phyloP scores from a whole-genome alignment of 352 stramenopile genomes.

The Globisporangium canariense region DNA sequence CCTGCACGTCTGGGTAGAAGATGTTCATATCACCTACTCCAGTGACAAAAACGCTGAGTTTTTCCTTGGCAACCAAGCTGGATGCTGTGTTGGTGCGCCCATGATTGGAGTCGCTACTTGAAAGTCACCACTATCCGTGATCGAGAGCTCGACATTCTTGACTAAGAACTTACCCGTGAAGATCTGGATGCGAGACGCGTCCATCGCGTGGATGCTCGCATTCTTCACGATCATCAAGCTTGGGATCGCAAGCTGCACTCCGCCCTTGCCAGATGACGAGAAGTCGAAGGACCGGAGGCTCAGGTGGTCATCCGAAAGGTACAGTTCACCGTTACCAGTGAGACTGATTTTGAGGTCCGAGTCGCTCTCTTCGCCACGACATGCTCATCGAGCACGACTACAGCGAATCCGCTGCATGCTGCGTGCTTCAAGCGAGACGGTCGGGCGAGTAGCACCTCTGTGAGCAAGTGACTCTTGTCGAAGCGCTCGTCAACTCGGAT shows the following conservation, averaged over 20 bases:
- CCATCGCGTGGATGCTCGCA: not conserved
- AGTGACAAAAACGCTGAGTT: not conserved
- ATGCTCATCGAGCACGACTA: slow-evolving; percentile 22
- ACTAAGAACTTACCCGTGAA: not conserved
- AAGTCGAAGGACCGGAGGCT: slow-evolving; percentile 2
- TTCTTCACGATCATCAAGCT: not conserved
- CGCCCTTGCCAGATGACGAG: not conserved
- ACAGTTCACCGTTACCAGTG: not conserved
- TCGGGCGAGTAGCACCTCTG: slow-evolving; percentile 18
- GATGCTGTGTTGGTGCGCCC: not conserved
- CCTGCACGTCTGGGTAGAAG: slow-evolving; percentile 3
- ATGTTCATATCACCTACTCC: not conserved
- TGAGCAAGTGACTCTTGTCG: slow-evolving; percentile 16
- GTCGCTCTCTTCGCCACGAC: slow-evolving; percentile 10
- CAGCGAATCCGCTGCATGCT: slow-evolving; percentile 10
- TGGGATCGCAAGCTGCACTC: not conserved
- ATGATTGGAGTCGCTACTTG: not conserved
- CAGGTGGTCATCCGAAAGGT: slow-evolving; percentile 3
- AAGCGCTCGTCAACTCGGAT: slow-evolving; percentile 5
- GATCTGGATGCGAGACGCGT: slow-evolving; percentile 1
- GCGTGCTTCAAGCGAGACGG: slow-evolving; percentile 11
- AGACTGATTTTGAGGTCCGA: slow-evolving; percentile 1
- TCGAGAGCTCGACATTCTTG: not conserved
- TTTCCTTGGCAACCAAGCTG: not conserved
- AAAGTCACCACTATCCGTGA: not conserved